phyloP scores from a whole-genome alignment of 768 basidiomycete species.

The Naganishia vishniacii region DNA sequence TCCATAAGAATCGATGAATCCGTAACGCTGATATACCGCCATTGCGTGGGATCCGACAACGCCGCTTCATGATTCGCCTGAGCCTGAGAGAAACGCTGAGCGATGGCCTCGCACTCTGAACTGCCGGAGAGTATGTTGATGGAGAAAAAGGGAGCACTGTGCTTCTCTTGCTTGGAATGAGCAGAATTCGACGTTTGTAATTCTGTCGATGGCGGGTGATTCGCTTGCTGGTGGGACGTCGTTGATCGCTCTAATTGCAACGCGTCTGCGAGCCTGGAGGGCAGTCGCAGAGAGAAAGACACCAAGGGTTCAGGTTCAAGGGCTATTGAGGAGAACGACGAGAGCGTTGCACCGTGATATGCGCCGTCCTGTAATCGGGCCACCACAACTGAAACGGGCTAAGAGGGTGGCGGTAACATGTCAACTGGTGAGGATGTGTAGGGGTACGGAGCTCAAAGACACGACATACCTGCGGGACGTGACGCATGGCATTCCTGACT shows the following conservation, averaged over 20 bases:
- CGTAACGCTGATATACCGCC: slow-evolving; percentile 2
- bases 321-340: slow-evolving; percentile 85
- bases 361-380: slow-evolving; percentile 54
- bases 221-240: background rate
- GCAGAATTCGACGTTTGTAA: slow-evolving; percentile 37
- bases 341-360: slow-evolving; percentile 87
- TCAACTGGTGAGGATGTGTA: background rate
- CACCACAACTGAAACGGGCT: slow-evolving; percentile 82
- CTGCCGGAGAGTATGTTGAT: slow-evolving; percentile 71
- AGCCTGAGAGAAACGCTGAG: slow-evolving; percentile 66
- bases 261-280: slow-evolving; percentile 71
- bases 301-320: slow-evolving; percentile 83
- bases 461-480: slow-evolving; percentile 51
- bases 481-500: slow-evolving; percentile 48
- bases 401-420: slow-evolving; percentile 46
- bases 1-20: background rate
- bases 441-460: too few species aligned
- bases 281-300: slow-evolving; percentile 80
- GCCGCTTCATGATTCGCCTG: slow-evolving; percentile 42
- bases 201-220: background rate
- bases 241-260: slow-evolving; percentile 37
- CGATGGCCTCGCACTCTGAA: slow-evolving; percentile 56
- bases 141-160: slow-evolving; percentile 52
- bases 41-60: slow-evolving; percentile 20
- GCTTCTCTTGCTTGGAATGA: background rate